Evolutionary conservation across 352 stramenopile species (phyloP).

Genomic region (Phytopythium oedochilum): DNA sequence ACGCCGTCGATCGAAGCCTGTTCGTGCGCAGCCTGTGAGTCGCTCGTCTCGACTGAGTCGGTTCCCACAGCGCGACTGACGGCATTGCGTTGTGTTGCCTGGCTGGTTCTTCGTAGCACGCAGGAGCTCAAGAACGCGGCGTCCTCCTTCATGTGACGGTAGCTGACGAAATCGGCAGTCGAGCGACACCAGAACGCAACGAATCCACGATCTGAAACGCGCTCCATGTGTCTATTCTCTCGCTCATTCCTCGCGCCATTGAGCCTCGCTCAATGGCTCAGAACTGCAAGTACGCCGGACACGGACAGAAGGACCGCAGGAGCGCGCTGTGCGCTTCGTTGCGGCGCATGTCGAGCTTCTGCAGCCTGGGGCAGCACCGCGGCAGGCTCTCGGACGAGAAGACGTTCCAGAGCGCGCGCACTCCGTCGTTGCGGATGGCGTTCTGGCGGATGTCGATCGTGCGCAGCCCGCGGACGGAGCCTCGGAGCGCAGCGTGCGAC

Average conservation of each 20-base stretch:
- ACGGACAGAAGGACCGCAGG: slow-evolving; percentile 49
- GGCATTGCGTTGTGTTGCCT: background rate
- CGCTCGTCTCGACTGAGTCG: background rate
- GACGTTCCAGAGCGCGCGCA: slow-evolving; percentile 62
- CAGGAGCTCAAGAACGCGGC: slow-evolving; percentile 73
- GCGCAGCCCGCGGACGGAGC: slow-evolving; percentile 33
- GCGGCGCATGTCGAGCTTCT: slow-evolving; percentile 58
- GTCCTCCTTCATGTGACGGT: slow-evolving; percentile 57
- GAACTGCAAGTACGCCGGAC: slow-evolving; percentile 48
- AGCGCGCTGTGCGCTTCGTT: slow-evolving; percentile 49
- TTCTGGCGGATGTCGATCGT: slow-evolving; percentile 63
- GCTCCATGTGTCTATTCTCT: background rate
- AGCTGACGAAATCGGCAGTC: too few relatives aligned
- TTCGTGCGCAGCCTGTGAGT: slow-evolving; percentile 72
- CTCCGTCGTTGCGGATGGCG: slow-evolving; percentile 51
- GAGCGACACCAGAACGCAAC: too few relatives aligned
- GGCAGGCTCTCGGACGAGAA: slow-evolving; percentile 49
- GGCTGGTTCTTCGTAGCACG: slow-evolving; percentile 18
- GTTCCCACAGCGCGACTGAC: background rate
- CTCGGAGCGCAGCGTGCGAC: slow-evolving; percentile 48
- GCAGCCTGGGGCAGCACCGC: slow-evolving; percentile 51
- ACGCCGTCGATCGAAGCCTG: slow-evolving; percentile 44
- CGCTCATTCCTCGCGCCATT: too few relatives aligned
- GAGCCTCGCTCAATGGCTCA: too few relatives aligned
- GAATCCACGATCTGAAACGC: background rate